Percentiles rank a stretch among this genome's conserved stretches.
These are phyloP conservation scores for Abrus pulchellus DNA, from an alignment of 306 rosid genomes.

Conservation along the genomic window DNA sequence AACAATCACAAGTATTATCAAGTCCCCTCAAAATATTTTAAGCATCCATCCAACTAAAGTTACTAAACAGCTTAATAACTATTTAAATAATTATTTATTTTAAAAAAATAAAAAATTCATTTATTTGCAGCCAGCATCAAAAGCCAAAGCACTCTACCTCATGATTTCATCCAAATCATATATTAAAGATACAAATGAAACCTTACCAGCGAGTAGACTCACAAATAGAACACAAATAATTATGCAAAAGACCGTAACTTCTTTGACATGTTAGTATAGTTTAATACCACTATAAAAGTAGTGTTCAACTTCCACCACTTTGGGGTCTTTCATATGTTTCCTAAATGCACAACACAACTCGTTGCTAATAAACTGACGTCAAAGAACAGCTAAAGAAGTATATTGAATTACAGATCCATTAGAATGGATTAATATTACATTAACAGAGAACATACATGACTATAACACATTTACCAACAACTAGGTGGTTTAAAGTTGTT, in stretches of 20 bases:
- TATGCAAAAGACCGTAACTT: neutral
- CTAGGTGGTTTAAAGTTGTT: neutral
- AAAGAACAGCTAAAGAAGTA: neutral
- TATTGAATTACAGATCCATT: neutral
- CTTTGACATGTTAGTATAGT: neutral
- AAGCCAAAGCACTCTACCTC: neutral
- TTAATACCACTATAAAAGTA: neutral
- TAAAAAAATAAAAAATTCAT: neutral
- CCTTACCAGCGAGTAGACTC: neutral
- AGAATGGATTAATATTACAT: conserved; percentile 4
- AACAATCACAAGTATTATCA: neutral
- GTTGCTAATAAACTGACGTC: neutral
- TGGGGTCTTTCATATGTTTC: neutral
- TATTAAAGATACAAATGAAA: neutral
- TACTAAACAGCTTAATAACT: conserved; percentile 2
- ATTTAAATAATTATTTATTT: neutral
- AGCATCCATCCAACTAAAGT: too few relatives aligned
- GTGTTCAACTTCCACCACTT: neutral
- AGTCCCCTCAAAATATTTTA: neutral
- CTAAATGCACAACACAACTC: neutral
- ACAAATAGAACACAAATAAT: neutral
- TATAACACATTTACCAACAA: neutral
- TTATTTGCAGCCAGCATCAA: neutral
- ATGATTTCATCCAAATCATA: neutral
- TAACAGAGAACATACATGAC: conserved; percentile 8